Conservation (phyloP, 1,284 basidiomycete species). For the Ustilago loliicola region DNA sequence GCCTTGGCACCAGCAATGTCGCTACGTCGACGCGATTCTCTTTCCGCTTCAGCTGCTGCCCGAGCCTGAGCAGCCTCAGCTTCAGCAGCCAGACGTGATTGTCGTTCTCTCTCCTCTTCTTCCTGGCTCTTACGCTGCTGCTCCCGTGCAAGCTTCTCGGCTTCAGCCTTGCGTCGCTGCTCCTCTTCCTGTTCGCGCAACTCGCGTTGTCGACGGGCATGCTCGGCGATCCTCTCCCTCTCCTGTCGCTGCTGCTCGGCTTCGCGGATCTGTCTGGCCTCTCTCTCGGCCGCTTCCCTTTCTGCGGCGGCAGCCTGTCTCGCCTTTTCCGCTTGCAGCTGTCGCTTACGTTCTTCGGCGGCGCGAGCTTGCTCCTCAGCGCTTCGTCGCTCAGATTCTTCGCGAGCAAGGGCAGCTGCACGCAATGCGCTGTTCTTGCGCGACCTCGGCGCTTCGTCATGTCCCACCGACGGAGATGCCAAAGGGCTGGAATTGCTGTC, state of each 20-base stretch:
- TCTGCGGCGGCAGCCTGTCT: slow-evolving; percentile 36
- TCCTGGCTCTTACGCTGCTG: slow-evolving; percentile 26
- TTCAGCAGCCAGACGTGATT: slow-evolving; percentile 23
- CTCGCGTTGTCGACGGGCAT: slow-evolving; percentile 29
- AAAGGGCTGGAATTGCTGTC: slow-evolving; percentile 35
- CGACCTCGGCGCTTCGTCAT: slow-evolving; percentile 28
- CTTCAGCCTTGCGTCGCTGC: slow-evolving; percentile 28
- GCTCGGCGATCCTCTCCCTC: slow-evolving; percentile 39
- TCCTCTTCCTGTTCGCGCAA: slow-evolving; percentile 35
- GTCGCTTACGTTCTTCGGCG: slow-evolving; percentile 29
- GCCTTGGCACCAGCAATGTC: slow-evolving; percentile 9
- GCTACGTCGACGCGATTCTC: slow-evolving; percentile 14
- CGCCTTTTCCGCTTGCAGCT: slow-evolving; percentile 29
- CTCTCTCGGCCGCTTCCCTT: slow-evolving; percentile 20
- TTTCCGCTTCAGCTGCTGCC: slow-evolving; percentile 1
- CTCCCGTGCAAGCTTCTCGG: slow-evolving; percentile 19
- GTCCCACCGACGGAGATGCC: slow-evolving; percentile 12
- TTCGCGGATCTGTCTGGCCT: slow-evolving; percentile 13
- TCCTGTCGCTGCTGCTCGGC: slow-evolving; percentile 40
- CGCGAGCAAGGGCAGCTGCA: slow-evolving; percentile 47
- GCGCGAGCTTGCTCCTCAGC: slow-evolving; percentile 39
- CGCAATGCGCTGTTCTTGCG: slow-evolving; percentile 53
- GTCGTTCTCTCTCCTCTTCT: slow-evolving; percentile 13
- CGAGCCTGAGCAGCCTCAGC: slow-evolving; percentile 12
- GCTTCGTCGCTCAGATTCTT: slow-evolving; percentile 41